Evolutionary conservation across 768 basidiomycete genomes (phyloP).

Genomic region (Hypsizygus marmoreus): DNA sequence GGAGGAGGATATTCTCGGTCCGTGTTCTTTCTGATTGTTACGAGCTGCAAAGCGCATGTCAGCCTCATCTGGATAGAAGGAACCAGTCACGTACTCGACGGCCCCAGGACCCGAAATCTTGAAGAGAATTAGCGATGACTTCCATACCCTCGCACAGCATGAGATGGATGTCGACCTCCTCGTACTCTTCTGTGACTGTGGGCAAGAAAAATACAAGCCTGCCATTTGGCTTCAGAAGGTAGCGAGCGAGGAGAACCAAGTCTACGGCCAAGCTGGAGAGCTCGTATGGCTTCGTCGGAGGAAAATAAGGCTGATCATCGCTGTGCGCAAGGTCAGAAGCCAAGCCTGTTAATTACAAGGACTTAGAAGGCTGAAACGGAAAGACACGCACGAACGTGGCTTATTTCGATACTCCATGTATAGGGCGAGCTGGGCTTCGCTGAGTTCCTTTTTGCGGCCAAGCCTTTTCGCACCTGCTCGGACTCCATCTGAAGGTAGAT

Average conservation of each 20-base stretch:
- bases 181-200: constrained; percentile 89
- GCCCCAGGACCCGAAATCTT: constrained; percentile 96
- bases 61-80: constrained; percentile 1
- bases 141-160: constrained; percentile 88
- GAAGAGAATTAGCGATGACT: constrained; percentile 83
- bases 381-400: constrained; percentile 48
- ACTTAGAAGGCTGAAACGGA: neutral
- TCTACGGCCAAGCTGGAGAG: constrained; percentile 81
- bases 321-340: constrained; percentile 29
- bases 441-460: constrained; percentile 61
- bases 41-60: constrained; percentile 60
- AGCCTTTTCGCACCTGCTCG: constrained; percentile 85
- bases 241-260: constrained; percentile 79
- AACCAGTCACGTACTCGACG: constrained; percentile 62
- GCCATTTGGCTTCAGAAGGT: constrained; percentile 82
- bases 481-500: constrained; percentile 72
- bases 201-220: constrained; percentile 95
- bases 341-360: too few relatives aligned
- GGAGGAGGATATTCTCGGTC: constrained; percentile 49
- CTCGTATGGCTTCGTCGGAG: constrained; percentile 92
- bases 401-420: constrained; percentile 38
- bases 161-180: constrained; percentile 78
- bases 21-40: constrained; percentile 82
- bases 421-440: constrained; percentile 35
- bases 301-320: constrained; percentile 74